These are phyloP conservation scores for Petasospora fabianii DNA, from an alignment of 1,139 yeast genomes.

Conservation along the genomic window DNA sequence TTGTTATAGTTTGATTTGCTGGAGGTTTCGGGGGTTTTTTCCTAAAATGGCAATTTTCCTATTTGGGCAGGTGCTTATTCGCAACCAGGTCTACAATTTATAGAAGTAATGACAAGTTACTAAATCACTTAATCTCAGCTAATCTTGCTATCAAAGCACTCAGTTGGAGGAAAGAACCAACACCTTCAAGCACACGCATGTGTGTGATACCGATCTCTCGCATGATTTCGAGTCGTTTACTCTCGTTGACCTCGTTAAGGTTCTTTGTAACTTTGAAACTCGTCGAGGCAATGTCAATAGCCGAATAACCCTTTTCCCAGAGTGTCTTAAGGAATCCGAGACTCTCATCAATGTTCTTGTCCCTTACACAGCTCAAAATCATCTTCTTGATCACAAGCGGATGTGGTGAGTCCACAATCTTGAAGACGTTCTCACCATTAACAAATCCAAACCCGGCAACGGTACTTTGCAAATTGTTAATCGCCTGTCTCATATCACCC, in stretches of 20 bases:
- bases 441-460: slow-evolving; percentile 92
- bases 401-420: slow-evolving; percentile 95
- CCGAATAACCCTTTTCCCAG: slow-evolving; percentile 91
- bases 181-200: slow-evolving; percentile 92
- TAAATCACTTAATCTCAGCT: slow-evolving; percentile 14
- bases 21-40: too few species aligned
- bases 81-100: neutral
- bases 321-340: slow-evolving; percentile 56
- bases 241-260: slow-evolving; percentile 63
- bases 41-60: too few species aligned
- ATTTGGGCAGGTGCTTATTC: neutral
- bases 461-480: slow-evolving; percentile 89
- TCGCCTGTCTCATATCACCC: slow-evolving; percentile 98
- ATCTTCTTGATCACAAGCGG: slow-evolving; percentile 82
- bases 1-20: too few species aligned
- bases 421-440: slow-evolving; percentile 86
- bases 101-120: too few species aligned
- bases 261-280: slow-evolving; percentile 84
- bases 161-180: slow-evolving; percentile 78
- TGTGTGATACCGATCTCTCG: slow-evolving; percentile 87
- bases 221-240: slow-evolving; percentile 66
- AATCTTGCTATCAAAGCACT: slow-evolving; percentile 76
- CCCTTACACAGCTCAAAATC: slow-evolving; percentile 52
- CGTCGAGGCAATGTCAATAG: slow-evolving; percentile 89
- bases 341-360: slow-evolving; percentile 60